Conservation (phyloP, 371 early-diverging fungal species). For the Syncephalis plumigaleata region DNA sequence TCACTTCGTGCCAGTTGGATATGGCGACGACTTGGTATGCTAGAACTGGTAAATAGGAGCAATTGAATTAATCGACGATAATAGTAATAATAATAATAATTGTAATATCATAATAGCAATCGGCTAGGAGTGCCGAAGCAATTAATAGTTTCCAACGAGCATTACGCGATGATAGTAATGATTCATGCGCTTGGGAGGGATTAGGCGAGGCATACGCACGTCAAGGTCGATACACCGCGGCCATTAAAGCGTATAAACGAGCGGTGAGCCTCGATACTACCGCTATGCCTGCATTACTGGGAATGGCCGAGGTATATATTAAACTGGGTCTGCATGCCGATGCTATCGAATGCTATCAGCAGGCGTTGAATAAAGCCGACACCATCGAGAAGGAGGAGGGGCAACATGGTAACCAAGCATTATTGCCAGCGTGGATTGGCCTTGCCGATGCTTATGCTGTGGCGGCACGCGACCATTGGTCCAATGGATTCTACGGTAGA, state of each 20-base stretch:
- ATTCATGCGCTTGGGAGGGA: constrained; percentile 64
- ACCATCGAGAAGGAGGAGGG: no score
- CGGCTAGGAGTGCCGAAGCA: constrained; percentile 32
- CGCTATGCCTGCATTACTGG: constrained; percentile 24
- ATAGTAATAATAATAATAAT: no score
- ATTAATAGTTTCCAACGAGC: constrained; percentile 69
- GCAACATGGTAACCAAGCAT: no score
- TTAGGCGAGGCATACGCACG: constrained; percentile 71
- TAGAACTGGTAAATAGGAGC: constrained; percentile 54
- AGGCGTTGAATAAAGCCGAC: constrained; percentile 12
- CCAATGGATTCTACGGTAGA: constrained; percentile 48
- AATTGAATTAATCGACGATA: no score
- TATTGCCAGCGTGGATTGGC: no score
- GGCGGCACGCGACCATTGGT: constrained; percentile 6
- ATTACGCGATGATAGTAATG: constrained; percentile 44
- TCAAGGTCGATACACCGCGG: constrained; percentile 71
- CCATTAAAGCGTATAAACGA: constrained; percentile 58
- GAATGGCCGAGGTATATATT: constrained; percentile 37
- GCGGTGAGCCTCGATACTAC: constrained; percentile 44
- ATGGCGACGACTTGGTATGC: constrained; percentile 59
- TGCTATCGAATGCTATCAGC: constrained; percentile 33
- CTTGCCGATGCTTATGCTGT: constrained; percentile 17
- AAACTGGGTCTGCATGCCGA: constrained; percentile 43
- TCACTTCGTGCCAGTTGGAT: constrained; percentile 47
- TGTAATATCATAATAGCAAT: constrained; percentile 10